These are phyloP conservation scores for Metschnikowia arizonensis DNA, from an alignment of 805 yeast genomes.

Conservation along the genomic window DNA sequence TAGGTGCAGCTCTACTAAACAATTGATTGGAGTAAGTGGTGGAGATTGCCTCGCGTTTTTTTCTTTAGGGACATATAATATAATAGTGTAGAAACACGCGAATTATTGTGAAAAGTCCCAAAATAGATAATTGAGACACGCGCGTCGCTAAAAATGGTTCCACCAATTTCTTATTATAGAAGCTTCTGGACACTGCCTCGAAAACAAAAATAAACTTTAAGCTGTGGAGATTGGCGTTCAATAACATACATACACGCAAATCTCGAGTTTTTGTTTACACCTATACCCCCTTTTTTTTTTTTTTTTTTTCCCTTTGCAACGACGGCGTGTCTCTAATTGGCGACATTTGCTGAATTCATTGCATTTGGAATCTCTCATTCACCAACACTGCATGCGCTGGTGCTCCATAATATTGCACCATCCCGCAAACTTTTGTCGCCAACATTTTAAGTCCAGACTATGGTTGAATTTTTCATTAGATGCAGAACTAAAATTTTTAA, in stretches of 20 bases:
- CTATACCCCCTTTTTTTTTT: too few species aligned
- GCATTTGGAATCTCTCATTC: background rate
- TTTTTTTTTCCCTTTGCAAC: background rate
- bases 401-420: too few species aligned
- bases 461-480: too few species aligned
- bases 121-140: background rate
- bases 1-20: conserved; percentile 3
- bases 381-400: background rate
- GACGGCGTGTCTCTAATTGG: background rate
- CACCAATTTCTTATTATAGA: background rate
- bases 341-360: background rate
- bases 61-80: background rate
- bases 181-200: background rate
- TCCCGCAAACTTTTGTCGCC: background rate
- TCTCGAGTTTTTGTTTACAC: too few species aligned
- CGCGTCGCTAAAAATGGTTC: background rate
- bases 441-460: too few species aligned
- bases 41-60: too few species aligned
- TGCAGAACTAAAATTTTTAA: too few species aligned
- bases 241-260: background rate
- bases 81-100: background rate
- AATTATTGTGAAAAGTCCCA: background rate
- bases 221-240: background rate
- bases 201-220: background rate
- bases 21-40: conserved; percentile 1